Conservation (phyloP, 164 flowering plant species). For the Berberis thunbergii region DNA sequence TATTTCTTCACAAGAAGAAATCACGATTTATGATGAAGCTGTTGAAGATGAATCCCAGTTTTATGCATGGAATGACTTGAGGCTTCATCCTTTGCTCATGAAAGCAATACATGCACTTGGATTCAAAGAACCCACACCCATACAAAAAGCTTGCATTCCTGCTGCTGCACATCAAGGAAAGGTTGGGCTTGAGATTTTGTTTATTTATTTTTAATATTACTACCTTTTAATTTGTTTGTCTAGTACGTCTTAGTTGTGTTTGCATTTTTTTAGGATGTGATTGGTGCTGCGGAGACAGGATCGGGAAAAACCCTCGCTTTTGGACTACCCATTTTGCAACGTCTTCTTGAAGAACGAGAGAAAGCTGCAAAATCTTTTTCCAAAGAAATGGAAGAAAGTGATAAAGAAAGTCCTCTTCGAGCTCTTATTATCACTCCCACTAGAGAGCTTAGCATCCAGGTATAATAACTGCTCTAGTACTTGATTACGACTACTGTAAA, state of each 20-base stretch:
- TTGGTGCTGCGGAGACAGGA: slow-evolving; percentile 98
- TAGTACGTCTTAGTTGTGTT: no score
- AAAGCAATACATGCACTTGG: slow-evolving; percentile 69
- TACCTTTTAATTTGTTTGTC: no score
- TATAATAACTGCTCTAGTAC: slow-evolving; percentile 9
- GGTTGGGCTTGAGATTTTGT: slow-evolving; percentile 29
- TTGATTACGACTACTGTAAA: no score
- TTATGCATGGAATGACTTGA: slow-evolving; percentile 74
- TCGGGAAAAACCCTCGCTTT: slow-evolving; percentile 97
- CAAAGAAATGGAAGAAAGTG: slow-evolving; percentile 31
- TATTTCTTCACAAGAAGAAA: slow-evolving; percentile 13
- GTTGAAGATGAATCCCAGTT: slow-evolving; percentile 47
- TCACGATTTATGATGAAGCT: slow-evolving; percentile 17
- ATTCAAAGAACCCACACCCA: slow-evolving; percentile 94
- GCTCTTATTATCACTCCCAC: slow-evolving; percentile 92
- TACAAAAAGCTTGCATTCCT: slow-evolving; percentile 89
- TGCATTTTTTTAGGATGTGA: slow-evolving; percentile 50
- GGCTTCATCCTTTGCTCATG: slow-evolving; percentile 83
- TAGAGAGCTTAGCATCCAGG: slow-evolving; percentile 97
- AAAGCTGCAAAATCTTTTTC: slow-evolving; percentile 34
- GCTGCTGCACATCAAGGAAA: slow-evolving; percentile 96
- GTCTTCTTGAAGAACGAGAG: slow-evolving; percentile 73
- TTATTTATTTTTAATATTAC: no score
- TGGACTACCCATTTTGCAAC: slow-evolving; percentile 90
- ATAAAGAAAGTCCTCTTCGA: slow-evolving; percentile 44